These are phyloP conservation scores for Actinidia arguta DNA, from an alignment of 179 eudicot genomes.

Conservation along the genomic window DNA sequence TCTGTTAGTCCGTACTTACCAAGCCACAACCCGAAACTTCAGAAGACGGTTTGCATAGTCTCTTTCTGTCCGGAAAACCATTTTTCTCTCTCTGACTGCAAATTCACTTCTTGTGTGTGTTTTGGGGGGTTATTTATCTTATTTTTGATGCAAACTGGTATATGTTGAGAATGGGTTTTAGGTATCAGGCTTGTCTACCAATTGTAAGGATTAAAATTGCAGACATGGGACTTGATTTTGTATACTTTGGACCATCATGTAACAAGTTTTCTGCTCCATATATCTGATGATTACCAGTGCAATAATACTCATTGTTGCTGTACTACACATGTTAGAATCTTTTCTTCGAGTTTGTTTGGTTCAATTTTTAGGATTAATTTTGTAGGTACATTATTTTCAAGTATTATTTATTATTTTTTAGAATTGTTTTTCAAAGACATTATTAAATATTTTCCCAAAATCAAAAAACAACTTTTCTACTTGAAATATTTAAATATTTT, in stretches of 20 bases:
- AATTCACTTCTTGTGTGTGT: not conserved
- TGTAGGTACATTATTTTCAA: too few species aligned
- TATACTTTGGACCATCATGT: not conserved
- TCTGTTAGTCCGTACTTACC: slow-evolving; percentile 79
- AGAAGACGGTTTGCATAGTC: slow-evolving; percentile 63
- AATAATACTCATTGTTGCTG: too few species aligned
- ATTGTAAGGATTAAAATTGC: not conserved
- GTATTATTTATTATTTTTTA: too few species aligned
- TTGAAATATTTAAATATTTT: too few species aligned
- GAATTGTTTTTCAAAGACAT: too few species aligned
- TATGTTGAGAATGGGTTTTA: not conserved
- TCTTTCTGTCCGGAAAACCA: not conserved
- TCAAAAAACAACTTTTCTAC: too few species aligned
- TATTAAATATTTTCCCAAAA: too few species aligned
- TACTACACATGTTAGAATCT: too few species aligned
- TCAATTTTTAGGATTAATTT: too few species aligned
- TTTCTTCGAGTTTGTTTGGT: too few species aligned
- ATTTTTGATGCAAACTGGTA: not conserved
- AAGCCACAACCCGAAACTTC: slow-evolving; percentile 76
- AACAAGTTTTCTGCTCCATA: not conserved
- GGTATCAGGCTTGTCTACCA: not conserved
- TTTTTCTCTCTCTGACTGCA: not conserved
- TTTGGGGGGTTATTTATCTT: not conserved
- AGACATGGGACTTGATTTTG: not conserved
- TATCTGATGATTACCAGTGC: too few species aligned